Conservation (phyloP, 495 filamentous ascomycete species). For the Rusavskia elegans region DNA sequence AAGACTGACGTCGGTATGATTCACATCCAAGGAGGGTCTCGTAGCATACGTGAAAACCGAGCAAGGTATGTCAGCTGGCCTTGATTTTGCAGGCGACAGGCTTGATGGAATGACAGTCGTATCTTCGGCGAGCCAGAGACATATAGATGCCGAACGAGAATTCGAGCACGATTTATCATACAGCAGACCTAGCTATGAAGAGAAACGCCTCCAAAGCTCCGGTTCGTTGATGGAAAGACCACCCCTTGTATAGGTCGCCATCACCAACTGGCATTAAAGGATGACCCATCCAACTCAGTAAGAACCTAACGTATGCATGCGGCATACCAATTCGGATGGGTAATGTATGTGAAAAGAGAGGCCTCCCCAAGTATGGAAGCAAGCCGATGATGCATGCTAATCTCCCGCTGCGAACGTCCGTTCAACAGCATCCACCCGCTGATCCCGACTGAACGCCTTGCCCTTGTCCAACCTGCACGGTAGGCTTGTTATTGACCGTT, state of each 20-base stretch:
- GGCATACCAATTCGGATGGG: not conserved
- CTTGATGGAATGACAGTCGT: too few relatives aligned
- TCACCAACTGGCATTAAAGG: not conserved
- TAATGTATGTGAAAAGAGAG: not conserved
- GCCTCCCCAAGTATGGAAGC: not conserved
- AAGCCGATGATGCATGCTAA: not conserved
- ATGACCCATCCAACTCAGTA: not conserved
- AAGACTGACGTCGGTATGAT: too few relatives aligned
- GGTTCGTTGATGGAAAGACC: not conserved
- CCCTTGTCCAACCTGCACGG: conserved; percentile 84
- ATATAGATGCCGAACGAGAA: not conserved
- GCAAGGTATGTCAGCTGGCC: too few relatives aligned
- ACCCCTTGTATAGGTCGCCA: not conserved
- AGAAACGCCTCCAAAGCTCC: not conserved
- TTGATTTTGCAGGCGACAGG: too few relatives aligned
- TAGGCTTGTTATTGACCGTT: conserved; percentile 95
- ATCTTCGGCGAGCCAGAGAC: too few relatives aligned
- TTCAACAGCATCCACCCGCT: conserved; percentile 84
- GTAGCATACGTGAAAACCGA: too few relatives aligned
- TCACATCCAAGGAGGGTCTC: too few relatives aligned
- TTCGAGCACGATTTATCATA: not conserved
- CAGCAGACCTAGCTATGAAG: not conserved
- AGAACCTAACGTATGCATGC: not conserved
- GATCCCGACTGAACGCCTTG: conserved; percentile 87
- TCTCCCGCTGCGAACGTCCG: not conserved